phyloP scores from a whole-genome alignment of 352 stramenopile species.

The Peronospora belbahrii region DNA sequence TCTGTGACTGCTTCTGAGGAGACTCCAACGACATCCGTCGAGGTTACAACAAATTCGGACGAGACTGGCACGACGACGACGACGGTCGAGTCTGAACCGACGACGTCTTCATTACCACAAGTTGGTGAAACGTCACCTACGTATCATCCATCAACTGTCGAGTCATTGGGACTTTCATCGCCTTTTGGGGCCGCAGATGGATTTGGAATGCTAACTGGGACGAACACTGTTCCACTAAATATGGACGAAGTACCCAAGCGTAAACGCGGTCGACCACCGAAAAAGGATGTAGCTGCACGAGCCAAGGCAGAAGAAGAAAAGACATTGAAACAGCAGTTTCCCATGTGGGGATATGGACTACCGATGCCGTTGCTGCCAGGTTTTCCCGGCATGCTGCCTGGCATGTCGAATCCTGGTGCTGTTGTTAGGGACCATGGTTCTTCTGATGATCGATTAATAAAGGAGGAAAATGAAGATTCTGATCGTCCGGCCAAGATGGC shows the following conservation, averaged over 20 bases:
- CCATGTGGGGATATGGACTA: constrained; percentile 53
- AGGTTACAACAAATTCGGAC: neutral
- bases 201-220: constrained; percentile 27
- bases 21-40: constrained; percentile 1
- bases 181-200: constrained; percentile 20
- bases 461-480: constrained; percentile 22
- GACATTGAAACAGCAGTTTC: constrained; percentile 59
- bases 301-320: constrained; percentile 45
- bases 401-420: constrained; percentile 22
- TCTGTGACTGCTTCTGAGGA: neutral
- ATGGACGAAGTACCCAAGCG: constrained; percentile 56
- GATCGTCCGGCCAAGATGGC: constrained; percentile 34
- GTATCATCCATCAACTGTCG: constrained; percentile 18
- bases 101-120: neutral
- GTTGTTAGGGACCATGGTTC: constrained; percentile 28
- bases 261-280: constrained; percentile 58
- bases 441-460: constrained; percentile 13
- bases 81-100: neutral
- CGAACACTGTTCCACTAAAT: constrained; percentile 10
- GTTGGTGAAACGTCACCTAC: constrained; percentile 12
- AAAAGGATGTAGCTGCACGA: constrained; percentile 51
- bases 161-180: constrained; percentile 21
- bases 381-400: constrained; percentile 31
- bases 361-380: constrained; percentile 44
- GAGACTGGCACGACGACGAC: neutral